These are phyloP conservation scores for Pythium pectinolyticum DNA, from an alignment of 352 stramenopile genomes.

Conservation along the genomic window DNA sequence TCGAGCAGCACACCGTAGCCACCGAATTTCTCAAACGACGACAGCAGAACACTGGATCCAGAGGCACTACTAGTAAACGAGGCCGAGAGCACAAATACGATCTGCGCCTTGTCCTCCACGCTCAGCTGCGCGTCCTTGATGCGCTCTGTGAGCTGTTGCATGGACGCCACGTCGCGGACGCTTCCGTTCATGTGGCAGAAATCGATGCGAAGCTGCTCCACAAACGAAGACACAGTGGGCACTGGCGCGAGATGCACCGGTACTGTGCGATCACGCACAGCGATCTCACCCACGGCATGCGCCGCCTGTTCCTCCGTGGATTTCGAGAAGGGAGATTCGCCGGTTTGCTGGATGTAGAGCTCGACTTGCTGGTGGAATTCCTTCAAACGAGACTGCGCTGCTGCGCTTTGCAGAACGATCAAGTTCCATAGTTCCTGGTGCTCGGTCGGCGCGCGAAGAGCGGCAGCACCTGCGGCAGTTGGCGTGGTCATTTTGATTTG, in stretches of 20 bases:
- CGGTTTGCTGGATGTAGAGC: constrained; percentile 56
- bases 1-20: constrained; percentile 60
- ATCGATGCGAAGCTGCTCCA: constrained; percentile 37
- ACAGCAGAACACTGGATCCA: constrained; percentile 26
- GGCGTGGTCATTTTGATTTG: constrained; percentile 2
- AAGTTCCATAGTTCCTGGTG: constrained; percentile 46
- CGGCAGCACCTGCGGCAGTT: neutral
- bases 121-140: constrained; percentile 39
- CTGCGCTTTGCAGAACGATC: constrained; percentile 60
- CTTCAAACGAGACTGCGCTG: constrained; percentile 36
- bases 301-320: constrained; percentile 18
- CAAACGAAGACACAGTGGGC: constrained; percentile 44
- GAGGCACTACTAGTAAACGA: constrained; percentile 42
- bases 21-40: constrained; percentile 51
- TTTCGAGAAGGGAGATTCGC: constrained; percentile 46
- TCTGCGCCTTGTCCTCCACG: constrained; percentile 52
- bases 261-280: constrained; percentile 31
- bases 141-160: constrained; percentile 42
- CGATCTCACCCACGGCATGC: constrained; percentile 25
- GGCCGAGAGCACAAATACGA: constrained; percentile 57
- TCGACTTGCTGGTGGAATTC: constrained; percentile 74
- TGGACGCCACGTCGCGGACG: constrained; percentile 35
- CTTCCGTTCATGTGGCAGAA: constrained; percentile 43
- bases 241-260: constrained; percentile 17
- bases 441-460: neutral